Evolutionary conservation across 164 flowering plant species (phyloP).

Genomic region (Tinospora cordifolia): DNA sequence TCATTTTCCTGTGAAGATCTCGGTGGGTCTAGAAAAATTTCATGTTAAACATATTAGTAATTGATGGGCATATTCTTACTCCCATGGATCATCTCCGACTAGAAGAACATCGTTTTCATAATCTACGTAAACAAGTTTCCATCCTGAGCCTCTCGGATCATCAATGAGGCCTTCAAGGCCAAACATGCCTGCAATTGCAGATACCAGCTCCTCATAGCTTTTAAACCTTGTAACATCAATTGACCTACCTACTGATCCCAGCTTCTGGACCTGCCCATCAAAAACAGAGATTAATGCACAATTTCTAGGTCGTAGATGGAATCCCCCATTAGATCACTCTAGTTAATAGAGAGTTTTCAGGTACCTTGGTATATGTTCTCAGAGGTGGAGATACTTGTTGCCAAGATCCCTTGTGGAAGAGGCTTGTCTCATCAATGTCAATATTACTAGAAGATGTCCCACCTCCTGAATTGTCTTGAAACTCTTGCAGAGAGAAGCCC

Average conservation of each 20-base stretch:
- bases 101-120: slow-evolving; percentile 94
- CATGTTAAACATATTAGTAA: too few relatives aligned
- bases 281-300: not conserved
- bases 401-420: slow-evolving; percentile 66
- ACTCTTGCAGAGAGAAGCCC: slow-evolving; percentile 59
- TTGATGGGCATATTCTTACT: slow-evolving; percentile 45
- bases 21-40: too few relatives aligned
- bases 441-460: slow-evolving; percentile 84
- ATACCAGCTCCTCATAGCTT: slow-evolving; percentile 63
- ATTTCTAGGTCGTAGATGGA: too few relatives aligned
- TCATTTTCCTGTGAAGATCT: too few relatives aligned
- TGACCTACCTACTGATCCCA: slow-evolving; percentile 97
- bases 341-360: not conserved
- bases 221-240: slow-evolving; percentile 77
- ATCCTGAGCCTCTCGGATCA: slow-evolving; percentile 63
- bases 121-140: slow-evolving; percentile 93
- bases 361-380: slow-evolving; percentile 91
- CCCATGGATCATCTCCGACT: slow-evolving; percentile 99
- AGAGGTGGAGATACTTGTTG: slow-evolving; percentile 67
- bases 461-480: slow-evolving; percentile 72
- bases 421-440: slow-evolving; percentile 59
- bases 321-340: too few relatives aligned
- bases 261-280: slow-evolving; percentile 71
- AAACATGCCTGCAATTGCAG: slow-evolving; percentile 86
- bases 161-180: slow-evolving; percentile 79